Conservation (phyloP, 805 yeast genomes). For the Ogataea dorogensis region DNA sequence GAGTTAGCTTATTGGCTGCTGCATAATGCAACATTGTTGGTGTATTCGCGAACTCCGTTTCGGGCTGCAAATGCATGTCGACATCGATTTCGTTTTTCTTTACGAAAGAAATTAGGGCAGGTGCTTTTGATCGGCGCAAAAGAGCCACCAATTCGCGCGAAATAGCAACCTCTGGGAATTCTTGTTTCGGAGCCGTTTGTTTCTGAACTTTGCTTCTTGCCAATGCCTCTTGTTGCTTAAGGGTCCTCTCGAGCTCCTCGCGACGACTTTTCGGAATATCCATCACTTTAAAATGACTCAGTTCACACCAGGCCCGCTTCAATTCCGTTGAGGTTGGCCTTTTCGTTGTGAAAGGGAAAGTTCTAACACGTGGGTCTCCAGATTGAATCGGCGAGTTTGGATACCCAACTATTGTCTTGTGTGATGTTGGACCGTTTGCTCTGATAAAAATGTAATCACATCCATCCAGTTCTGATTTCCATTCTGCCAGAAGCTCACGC, state of each 20-base stretch:
- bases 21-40: conserved; percentile 85
- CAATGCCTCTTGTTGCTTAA: conserved; percentile 32
- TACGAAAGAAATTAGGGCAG: conserved; percentile 63
- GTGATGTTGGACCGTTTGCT: conserved; percentile 72
- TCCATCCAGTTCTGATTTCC: conserved; percentile 59
- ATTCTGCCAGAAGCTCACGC: conserved; percentile 58
- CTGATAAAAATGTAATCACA: conserved; percentile 75
- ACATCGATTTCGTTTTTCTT: conserved; percentile 54
- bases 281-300: conserved; percentile 56
- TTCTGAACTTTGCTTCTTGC: conserved; percentile 27
- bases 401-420: conserved; percentile 64
- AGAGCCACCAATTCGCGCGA: conserved; percentile 58
- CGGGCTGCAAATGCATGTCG: conserved; percentile 58
- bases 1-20: conserved; percentile 60
- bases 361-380: conserved; percentile 60
- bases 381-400: conserved; percentile 52
- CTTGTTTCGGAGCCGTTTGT: not conserved
- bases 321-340: conserved; percentile 83
- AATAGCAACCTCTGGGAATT: conserved; percentile 39
- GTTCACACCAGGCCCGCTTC: conserved; percentile 78
- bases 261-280: conserved; percentile 52
- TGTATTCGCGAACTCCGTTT: conserved; percentile 44
- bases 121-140: conserved; percentile 73
- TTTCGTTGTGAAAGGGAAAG: conserved; percentile 85
- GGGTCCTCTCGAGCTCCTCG: conserved; percentile 26